Base-by-base conservation (phyloP, 306 rosid genomes). In the Acacia crassicarpa region DNA sequence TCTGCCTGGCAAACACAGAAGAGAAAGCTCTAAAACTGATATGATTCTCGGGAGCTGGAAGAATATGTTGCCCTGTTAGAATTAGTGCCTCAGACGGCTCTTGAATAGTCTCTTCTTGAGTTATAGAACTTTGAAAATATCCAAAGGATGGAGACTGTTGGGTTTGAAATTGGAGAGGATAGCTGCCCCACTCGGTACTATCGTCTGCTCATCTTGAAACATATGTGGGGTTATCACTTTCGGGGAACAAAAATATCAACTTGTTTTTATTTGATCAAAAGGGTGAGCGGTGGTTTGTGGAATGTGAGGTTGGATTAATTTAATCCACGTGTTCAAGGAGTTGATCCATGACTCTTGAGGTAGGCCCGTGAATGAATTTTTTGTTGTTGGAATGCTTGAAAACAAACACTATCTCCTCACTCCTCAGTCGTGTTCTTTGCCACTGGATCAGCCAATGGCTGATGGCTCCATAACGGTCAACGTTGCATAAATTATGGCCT, bases 231-330 rank as follows among this genome's bases (percentile, higher is more conserved):
- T 44, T 45, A 2, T 15, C 56, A 22, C 27, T 23, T 44, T 14
- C 17, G 3, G 56, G 22, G 75, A 43, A 70, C 27, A 70, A 43
- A 62, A 70, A 70, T 70, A 70, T 70, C 53, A 5, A 63, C 49
- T 58, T 14, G 12, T 41, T 40, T 23, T 23, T 44, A 69, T 70
- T 12, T 25, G 46, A 41, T 68, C 17, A 63, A 78, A 75, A 78
- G 74, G 76, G 83, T 25, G 74, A 73, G 83, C 74, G 56, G 43
- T 35, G 70, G 63, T 4, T 84, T 71, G 84, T 72, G 67, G 33
- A 77, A 9, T 25, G 33, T 72, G 41, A 14, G 14, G 22, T 46
- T 51, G 7, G 41, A n/a, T 45, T n/a, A 25, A 23, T 72, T 46
- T 46, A 49, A 72, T 30, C 44, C 48, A 30, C 25, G 25, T 30